phyloP scores from a whole-genome alignment of 306 rosid genomes.

The Crataegus laevigata region DNA sequence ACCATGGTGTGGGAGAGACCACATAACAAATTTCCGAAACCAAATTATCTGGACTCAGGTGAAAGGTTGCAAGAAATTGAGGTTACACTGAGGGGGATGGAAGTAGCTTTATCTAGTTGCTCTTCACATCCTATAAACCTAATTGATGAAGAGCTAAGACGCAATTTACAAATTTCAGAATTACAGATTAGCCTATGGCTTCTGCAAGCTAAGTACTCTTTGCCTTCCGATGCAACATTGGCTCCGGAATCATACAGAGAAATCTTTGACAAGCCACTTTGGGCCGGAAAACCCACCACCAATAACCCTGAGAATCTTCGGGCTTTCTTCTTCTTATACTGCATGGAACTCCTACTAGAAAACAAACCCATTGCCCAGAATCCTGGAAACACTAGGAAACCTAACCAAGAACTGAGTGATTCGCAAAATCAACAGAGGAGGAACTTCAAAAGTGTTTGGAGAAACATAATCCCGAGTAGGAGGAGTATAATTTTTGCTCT shows the following conservation, averaged over 20 bases:
- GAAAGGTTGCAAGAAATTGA: conserved; percentile 40
- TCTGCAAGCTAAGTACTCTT: conserved; percentile 30
- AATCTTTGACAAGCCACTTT: conserved; percentile 11
- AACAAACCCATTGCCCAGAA: conserved; percentile 20
- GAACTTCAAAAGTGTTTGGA: conserved; percentile 14
- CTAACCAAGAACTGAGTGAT: not conserved
- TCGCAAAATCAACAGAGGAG: not conserved
- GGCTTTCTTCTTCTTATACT: conserved; percentile 52
- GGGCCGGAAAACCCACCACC: conserved; percentile 18
- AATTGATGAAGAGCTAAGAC: conserved; percentile 42
- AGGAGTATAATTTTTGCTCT: conserved; percentile 47
- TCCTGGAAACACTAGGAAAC: conserved; percentile 13
- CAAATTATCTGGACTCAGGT: conserved; percentile 20
- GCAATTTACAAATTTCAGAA: conserved; percentile 25
- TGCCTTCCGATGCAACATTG: conserved; percentile 31
- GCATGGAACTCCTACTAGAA: conserved; percentile 43
- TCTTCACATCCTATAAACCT: conserved; percentile 29
- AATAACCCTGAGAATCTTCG: conserved; percentile 33
- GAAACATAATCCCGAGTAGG: conserved; percentile 28
- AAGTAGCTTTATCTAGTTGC: conserved; percentile 44
- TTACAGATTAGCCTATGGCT: conserved; percentile 27
- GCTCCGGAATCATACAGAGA: conserved; percentile 24
- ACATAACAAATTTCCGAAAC: conserved; percentile 15
- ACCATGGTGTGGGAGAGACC: conserved; percentile 70
- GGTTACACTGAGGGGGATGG: conserved; percentile 57